Conservation (phyloP, 75 land plant species). For the Selaginella tamariscina region DNA sequence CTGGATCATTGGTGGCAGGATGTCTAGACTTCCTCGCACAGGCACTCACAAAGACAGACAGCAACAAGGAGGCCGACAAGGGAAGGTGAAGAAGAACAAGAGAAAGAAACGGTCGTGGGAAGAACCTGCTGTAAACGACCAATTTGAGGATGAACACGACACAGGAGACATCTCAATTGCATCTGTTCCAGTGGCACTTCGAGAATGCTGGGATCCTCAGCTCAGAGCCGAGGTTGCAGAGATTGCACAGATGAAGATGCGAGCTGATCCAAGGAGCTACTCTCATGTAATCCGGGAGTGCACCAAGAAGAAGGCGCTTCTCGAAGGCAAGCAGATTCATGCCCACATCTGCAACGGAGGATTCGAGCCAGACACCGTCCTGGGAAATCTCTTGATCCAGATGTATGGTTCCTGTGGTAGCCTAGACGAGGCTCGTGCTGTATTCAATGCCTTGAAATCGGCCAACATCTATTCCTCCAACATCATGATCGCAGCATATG, state of each 20-base stretch:
- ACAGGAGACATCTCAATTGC: too few relatives aligned
- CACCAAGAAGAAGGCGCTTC: neutral
- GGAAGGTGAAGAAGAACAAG: too few relatives aligned
- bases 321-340: neutral
- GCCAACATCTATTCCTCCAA: neutral
- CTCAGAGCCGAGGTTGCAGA: neutral
- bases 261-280: neutral
- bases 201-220: constrained; percentile 1
- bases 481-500: constrained; percentile 12
- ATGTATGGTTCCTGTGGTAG: constrained; percentile 3
- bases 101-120: neutral
- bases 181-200: neutral
- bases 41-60: neutral
- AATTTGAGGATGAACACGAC: neutral
- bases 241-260: neutral
- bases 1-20: neutral
- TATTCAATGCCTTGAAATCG: neutral
- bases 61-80: neutral
- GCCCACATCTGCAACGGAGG: constrained; percentile 1
- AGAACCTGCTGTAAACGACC: neutral
- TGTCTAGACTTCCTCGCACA: neutral
- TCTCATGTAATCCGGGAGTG: neutral
- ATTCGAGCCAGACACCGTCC: neutral
- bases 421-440: neutral
- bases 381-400: constrained; percentile 6